These are phyloP conservation scores for Thelonectria discophora DNA, from an alignment of 2,329 filamentous ascomycete genomes.

Conservation along the genomic window DNA sequence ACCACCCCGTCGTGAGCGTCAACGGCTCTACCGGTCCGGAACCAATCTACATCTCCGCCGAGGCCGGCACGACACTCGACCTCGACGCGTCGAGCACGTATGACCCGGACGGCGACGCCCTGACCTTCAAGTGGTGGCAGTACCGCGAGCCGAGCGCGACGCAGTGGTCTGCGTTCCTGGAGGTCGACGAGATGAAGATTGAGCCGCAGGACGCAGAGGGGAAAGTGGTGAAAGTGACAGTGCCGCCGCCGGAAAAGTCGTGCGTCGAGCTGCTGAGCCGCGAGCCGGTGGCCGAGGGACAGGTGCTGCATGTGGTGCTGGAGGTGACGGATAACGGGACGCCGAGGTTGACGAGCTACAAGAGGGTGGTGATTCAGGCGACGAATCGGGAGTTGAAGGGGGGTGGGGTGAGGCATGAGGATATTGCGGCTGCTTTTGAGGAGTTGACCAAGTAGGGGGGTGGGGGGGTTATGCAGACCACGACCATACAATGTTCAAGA, in stretches of 20 bases:
- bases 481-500: background rate
- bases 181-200: conserved; percentile 46
- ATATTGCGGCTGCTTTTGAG: conserved; percentile 52
- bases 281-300: conserved; percentile 50
- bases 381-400: conserved; percentile 45
- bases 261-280: conserved; percentile 47
- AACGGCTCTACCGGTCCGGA: conserved; percentile 52
- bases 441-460: background rate
- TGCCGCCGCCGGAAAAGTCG: conserved; percentile 53
- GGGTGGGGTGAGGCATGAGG: conserved; percentile 22
- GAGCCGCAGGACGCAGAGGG: conserved; percentile 32
- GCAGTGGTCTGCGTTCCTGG: conserved; percentile 52
- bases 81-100: conserved; percentile 57
- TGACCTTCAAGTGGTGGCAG: conserved; percentile 61
- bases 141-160: conserved; percentile 51
- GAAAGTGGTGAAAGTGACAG: conserved; percentile 46
- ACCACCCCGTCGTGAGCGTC: conserved; percentile 55
- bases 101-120: conserved; percentile 54
- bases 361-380: conserved; percentile 51
- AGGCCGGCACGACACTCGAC: conserved; percentile 49
- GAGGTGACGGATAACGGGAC: conserved; percentile 56
- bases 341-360: conserved; percentile 57
- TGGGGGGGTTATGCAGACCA: too few relatives aligned
- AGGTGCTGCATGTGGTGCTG: conserved; percentile 59
- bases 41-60: conserved; percentile 51